A percentile compares a stretch with the other conserved stretches of the same genome.
Conservation (phyloP, 495 filamentous ascomycete species). For the Trichoderma gamsii region DNA sequence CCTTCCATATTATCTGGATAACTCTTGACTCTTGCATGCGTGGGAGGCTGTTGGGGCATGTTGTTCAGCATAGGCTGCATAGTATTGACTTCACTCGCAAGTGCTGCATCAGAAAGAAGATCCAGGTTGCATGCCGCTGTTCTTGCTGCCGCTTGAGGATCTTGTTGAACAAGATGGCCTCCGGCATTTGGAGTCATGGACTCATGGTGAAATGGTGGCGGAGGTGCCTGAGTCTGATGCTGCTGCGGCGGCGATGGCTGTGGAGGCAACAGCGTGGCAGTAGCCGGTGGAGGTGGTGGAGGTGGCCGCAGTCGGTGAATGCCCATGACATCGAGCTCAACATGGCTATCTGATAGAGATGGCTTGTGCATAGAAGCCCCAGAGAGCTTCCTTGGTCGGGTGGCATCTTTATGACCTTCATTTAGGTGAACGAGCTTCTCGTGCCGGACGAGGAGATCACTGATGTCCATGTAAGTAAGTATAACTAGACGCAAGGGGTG, state of each 20-base stretch:
- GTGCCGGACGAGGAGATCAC: conserved; percentile 66
- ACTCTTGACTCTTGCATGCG: conserved; percentile 34
- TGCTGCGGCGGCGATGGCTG: conserved; percentile 14
- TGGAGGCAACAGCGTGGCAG: neutral
- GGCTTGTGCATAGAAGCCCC: conserved; percentile 32
- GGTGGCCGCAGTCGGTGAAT: conserved; percentile 29
- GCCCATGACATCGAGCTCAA: conserved; percentile 41
- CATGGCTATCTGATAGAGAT: conserved; percentile 33
- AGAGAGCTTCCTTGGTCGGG: conserved; percentile 41
- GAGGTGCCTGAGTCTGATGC: neutral
- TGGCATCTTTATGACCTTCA: conserved; percentile 47
- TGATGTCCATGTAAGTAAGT: conserved; percentile 52
- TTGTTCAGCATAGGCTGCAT: conserved; percentile 42
- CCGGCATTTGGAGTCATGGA: conserved; percentile 34
- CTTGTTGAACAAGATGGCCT: conserved; percentile 33
- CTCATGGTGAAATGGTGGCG: conserved; percentile 28
- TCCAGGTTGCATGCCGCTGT: conserved; percentile 47
- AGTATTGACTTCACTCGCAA: conserved; percentile 41
- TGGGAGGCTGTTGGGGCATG: conserved; percentile 22
- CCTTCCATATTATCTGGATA: conserved; percentile 37
- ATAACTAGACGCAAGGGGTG: conserved; percentile 19
- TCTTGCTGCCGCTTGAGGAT: conserved; percentile 36
- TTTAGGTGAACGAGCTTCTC: conserved; percentile 67
- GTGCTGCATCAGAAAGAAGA: conserved; percentile 46
- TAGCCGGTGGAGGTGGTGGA: conserved; percentile 21